These are phyloP conservation scores for Ceratobasidium sp. DNA, from an alignment of 1,284 basidiomycete genomes.

Conservation along the genomic window DNA sequence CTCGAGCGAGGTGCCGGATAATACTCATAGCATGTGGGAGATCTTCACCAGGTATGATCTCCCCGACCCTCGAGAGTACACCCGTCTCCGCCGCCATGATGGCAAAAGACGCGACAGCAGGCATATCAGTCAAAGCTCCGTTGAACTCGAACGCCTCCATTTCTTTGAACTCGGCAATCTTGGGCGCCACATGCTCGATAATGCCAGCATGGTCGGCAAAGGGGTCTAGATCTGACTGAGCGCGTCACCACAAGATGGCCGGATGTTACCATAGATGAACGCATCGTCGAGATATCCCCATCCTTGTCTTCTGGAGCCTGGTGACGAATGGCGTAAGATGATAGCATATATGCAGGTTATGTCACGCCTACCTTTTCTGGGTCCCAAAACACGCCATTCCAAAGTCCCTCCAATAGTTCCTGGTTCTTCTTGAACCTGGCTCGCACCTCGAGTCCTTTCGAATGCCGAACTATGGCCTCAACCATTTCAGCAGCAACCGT, in stretches of 20 bases:
- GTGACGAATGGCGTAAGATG: not conserved
- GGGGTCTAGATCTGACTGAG: conserved; percentile 13
- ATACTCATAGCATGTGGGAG: not conserved
- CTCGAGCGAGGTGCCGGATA: not conserved
- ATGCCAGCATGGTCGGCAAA: conserved; percentile 12
- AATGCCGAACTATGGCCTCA: not conserved
- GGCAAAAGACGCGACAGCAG: conserved; percentile 22
- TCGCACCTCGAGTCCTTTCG: not conserved
- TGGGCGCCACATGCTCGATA: not conserved
- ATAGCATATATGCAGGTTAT: not conserved
- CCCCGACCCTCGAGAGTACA: not conserved
- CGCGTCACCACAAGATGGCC: not conserved
- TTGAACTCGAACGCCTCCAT: conserved; percentile 2
- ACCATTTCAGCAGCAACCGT: conserved; percentile 12
- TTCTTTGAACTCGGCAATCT: not conserved
- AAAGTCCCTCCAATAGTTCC: conserved; percentile 8
- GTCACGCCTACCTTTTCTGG: not conserved
- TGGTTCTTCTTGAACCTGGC: conserved; percentile 3
- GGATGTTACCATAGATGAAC: conserved; percentile 11
- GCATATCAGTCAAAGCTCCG: not conserved
- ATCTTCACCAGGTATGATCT: conserved; percentile 12
- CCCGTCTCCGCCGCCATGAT: conserved; percentile 1
- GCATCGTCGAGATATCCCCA: conserved; percentile 21
- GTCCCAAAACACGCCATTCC: conserved; percentile 24
- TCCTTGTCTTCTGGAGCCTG: conserved; percentile 19